Evolutionary conservation across 257 asterid genomes (phyloP).

Genomic region (Lycium ferocissimum): DNA sequence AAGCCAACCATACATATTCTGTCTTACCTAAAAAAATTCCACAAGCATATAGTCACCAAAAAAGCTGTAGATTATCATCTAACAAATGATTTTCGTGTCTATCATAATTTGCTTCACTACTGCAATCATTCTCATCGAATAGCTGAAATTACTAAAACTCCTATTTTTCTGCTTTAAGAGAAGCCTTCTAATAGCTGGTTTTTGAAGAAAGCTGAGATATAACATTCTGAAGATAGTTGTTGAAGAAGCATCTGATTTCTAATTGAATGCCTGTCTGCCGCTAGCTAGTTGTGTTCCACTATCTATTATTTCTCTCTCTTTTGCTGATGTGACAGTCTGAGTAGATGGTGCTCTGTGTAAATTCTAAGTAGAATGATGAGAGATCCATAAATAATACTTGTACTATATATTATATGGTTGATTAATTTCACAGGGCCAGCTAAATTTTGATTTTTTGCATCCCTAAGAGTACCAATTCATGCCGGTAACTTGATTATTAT

Average conservation of each 20-base stretch:
- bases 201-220: background rate
- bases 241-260: background rate
- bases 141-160: background rate
- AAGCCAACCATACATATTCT: background rate
- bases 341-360: background rate
- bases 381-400: too few relatives aligned
- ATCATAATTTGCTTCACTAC: background rate
- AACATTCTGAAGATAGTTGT: background rate
- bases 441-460: background rate
- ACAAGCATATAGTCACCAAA: background rate
- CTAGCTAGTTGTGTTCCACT: background rate
- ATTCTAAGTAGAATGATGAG: too few relatives aligned
- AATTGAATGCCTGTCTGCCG: background rate
- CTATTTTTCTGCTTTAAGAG: background rate
- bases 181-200: background rate
- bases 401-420: too few relatives aligned
- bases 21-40: background rate
- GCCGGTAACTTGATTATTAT: background rate
- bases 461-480: conserved; percentile 7
- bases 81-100: background rate
- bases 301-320: background rate
- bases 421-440: background rate
- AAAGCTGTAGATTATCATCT: background rate
- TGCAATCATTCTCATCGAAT: background rate
- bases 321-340: background rate